A percentile compares a stretch with the other conserved stretches of the same genome.
These are phyloP conservation scores for Sphaerosporella brunnea DNA, from an alignment of 495 filamentous ascomycete genomes.

Conservation along the genomic window DNA sequence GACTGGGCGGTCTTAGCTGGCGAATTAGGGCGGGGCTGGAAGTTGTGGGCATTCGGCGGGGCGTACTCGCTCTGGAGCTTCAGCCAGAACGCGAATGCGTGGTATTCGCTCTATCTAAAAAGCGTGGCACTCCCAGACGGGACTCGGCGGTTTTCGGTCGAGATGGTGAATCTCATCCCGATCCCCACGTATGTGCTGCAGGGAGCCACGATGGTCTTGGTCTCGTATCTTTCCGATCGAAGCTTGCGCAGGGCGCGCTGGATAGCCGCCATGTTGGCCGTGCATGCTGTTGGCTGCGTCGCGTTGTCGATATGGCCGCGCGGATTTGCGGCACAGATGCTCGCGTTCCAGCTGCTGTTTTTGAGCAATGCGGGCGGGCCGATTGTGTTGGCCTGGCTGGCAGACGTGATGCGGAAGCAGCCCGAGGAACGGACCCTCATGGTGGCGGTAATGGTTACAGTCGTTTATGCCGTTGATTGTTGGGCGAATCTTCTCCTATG, in stretches of 20 bases:
- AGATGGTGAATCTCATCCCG: slow-evolving; percentile 5
- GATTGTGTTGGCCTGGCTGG: slow-evolving; percentile 4
- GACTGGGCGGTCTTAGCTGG: not conserved
- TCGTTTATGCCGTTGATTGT: slow-evolving; percentile 6
- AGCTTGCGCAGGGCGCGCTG: not conserved
- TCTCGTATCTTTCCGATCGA: not conserved
- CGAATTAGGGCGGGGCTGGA: not conserved
- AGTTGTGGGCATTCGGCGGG: slow-evolving; percentile 5
- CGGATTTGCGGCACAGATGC: not conserved
- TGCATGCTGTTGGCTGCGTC: not conserved
- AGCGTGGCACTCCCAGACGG: not conserved
- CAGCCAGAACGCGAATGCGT: slow-evolving; percentile 6
- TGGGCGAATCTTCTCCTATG: slow-evolving; percentile 3
- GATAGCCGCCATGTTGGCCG: not conserved
- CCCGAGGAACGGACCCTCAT: not conserved
- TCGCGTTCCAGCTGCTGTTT: slow-evolving; percentile 6
- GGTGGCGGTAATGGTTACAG: slow-evolving; percentile 3
- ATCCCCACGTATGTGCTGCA: slow-evolving; percentile 6
- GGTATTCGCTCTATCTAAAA: slow-evolving; percentile 6
- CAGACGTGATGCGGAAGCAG: slow-evolving; percentile 1
- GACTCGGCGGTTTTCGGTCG: not conserved
- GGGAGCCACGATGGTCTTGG: not conserved
- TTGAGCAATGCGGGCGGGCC: not conserved
- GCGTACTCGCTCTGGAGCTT: not conserved
- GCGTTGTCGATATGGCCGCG: not conserved